These are phyloP conservation scores for Leptoxyphium fumago DNA, from an alignment of 2,329 filamentous ascomycete species.

Conservation along the genomic window DNA sequence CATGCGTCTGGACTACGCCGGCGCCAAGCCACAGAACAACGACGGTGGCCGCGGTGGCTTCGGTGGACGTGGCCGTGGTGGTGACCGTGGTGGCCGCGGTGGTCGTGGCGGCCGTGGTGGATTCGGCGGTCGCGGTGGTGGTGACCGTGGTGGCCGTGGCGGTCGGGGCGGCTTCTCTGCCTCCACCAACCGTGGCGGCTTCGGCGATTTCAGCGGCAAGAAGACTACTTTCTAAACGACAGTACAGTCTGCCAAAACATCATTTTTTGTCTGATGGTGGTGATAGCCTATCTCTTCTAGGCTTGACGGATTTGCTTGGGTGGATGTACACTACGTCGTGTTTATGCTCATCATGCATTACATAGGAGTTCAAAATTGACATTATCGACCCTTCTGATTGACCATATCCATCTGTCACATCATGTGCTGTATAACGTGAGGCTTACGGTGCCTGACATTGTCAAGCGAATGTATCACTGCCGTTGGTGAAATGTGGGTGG, in stretches of 20 bases:
- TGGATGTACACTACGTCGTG: no score
- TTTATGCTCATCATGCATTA: no score
- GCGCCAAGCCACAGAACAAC: conserved; percentile 45
- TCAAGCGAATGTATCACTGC: no score
- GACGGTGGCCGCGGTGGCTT: conserved; percentile 25
- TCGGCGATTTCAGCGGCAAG: conserved; percentile 59
- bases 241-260: background rate
- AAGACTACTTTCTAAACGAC: conserved; percentile 53
- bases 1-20: conserved; percentile 71
- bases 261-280: no score
- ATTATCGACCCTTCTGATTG: no score
- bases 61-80: conserved; percentile 26
- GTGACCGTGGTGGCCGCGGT: conserved; percentile 23
- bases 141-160: conserved; percentile 32
- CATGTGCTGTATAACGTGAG: no score
- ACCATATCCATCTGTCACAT: no score
- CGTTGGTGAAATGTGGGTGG: no score
- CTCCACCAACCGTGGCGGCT: conserved; percentile 37
- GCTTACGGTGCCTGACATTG: no score
- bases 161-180: conserved; percentile 34
- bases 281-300: no score
- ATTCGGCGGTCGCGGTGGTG: conserved; percentile 21
- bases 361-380: no score
- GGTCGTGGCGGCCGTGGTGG: conserved; percentile 24
- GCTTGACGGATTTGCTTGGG: no score